Conservation (phyloP, 768 basidiomycete species). For the Lactarius tabidus region DNA sequence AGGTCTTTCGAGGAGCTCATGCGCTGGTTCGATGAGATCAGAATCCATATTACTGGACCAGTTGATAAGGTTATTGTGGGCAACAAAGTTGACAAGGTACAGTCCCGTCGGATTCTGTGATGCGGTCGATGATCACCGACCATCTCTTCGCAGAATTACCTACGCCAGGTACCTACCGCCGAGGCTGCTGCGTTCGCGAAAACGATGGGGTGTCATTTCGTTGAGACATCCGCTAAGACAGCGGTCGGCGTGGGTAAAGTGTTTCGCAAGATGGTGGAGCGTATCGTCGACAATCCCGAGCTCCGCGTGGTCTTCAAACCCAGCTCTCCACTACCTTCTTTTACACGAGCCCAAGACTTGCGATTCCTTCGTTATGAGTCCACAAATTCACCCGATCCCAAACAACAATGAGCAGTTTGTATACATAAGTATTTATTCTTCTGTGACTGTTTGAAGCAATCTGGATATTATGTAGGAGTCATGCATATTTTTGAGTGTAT, state of each 20-base stretch:
- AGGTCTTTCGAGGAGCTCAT: conserved; percentile 93
- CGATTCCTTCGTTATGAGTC: neutral
- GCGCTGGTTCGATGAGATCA: conserved; percentile 87
- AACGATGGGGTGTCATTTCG: conserved; percentile 80
- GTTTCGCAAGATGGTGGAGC: conserved; percentile 70
- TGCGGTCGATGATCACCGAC: neutral
- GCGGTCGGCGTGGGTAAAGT: conserved; percentile 74
- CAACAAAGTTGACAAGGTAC: conserved; percentile 88
- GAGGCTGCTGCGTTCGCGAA: conserved; percentile 80
- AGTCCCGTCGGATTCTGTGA: conserved; percentile 5
- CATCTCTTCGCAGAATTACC: conserved; percentile 60
- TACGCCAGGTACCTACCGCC: conserved; percentile 73
- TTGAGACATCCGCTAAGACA: conserved; percentile 93
- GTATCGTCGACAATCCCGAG: conserved; percentile 78
- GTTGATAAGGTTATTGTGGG: conserved; percentile 95
- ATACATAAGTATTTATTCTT: neutral
- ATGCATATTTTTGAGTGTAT: neutral
- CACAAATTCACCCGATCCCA: neutral
- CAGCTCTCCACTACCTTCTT: conserved; percentile 15
- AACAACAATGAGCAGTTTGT: neutral
- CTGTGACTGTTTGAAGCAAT: neutral
- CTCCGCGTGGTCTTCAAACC: conserved; percentile 51
- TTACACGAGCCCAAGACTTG: neutral
- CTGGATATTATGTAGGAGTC: neutral
- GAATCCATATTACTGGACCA: conserved; percentile 80